Evolutionary conservation across 768 basidiomycete species (phyloP).

Genomic region (Dentipellis fragilis): DNA sequence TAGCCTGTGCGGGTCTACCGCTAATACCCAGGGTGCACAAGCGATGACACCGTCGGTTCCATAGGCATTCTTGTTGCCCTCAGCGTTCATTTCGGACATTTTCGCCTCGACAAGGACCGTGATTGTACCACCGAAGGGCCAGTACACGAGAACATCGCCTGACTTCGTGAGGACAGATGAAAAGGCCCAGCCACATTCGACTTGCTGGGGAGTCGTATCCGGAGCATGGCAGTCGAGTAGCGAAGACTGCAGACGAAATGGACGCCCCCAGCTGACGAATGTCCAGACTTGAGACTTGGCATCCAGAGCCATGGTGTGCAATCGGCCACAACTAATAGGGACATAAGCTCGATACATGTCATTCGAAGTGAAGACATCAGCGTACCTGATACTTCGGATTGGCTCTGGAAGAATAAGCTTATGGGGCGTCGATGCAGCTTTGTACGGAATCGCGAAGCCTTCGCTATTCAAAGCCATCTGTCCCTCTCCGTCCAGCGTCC

Average conservation of each 20-base stretch:
- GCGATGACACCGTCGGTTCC: slow-evolving; percentile 36
- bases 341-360: neutral
- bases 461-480: slow-evolving; percentile 30
- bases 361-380: slow-evolving; percentile 4
- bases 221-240: slow-evolving; percentile 31
- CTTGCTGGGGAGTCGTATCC: slow-evolving; percentile 42
- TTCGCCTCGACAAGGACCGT: slow-evolving; percentile 25
- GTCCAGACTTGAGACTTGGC: slow-evolving; percentile 54
- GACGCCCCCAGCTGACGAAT: slow-evolving; percentile 70
- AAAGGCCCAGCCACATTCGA: slow-evolving; percentile 77
- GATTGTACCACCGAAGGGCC: slow-evolving; percentile 47
- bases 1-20: slow-evolving; percentile 43
- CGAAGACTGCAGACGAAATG: slow-evolving; percentile 44
- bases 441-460: slow-evolving; percentile 47
- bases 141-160: slow-evolving; percentile 72
- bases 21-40: slow-evolving; percentile 52
- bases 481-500: slow-evolving; percentile 44
- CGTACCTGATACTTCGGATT: slow-evolving; percentile 57
- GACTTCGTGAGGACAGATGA: slow-evolving; percentile 61
- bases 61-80: slow-evolving; percentile 24
- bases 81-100: slow-evolving; percentile 36
- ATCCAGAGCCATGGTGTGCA: slow-evolving; percentile 63
- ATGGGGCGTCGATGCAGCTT: slow-evolving; percentile 42
- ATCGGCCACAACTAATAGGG: slow-evolving; percentile 57
- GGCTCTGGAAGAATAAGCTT: slow-evolving; percentile 47